Percentiles rank a stretch among this genome's conserved stretches.
These are phyloP conservation scores for Paramyrothecium sp. DNA, from an alignment of 2,329 filamentous ascomycete species.

Conservation along the genomic window DNA sequence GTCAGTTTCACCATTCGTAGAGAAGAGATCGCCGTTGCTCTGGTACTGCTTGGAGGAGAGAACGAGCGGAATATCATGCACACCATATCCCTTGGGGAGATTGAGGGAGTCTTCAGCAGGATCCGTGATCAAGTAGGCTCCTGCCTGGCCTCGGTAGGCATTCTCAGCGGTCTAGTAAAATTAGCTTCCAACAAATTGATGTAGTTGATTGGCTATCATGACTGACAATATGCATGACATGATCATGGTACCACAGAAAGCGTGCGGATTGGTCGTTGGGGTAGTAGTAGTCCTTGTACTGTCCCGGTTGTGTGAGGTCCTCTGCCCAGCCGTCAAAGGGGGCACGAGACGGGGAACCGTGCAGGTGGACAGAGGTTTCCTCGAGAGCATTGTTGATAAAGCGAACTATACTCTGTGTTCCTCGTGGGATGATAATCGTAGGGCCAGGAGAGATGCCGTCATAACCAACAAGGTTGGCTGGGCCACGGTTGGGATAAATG, in stretches of 20 bases:
- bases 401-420: slow-evolving; percentile 51
- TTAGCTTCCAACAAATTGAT: background rate
- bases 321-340: slow-evolving; percentile 42
- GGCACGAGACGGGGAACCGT: slow-evolving; percentile 45
- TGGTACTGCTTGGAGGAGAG: slow-evolving; percentile 52
- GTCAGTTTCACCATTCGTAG: slow-evolving; percentile 39
- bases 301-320: slow-evolving; percentile 46
- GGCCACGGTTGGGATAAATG: slow-evolving; percentile 32
- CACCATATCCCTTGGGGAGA: slow-evolving; percentile 46
- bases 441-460: slow-evolving; percentile 55
- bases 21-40: slow-evolving; percentile 45
- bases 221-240: slow-evolving; percentile 32
- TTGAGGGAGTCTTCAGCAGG: slow-evolving; percentile 44
- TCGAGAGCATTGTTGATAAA: slow-evolving; percentile 47
- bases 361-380: slow-evolving; percentile 50
- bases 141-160: slow-evolving; percentile 55
- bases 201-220: too few species aligned
- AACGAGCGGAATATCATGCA: slow-evolving; percentile 52
- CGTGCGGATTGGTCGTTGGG: slow-evolving; percentile 52
- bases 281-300: slow-evolving; percentile 64
- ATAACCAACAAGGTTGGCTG: slow-evolving; percentile 41
- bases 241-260: slow-evolving; percentile 58
- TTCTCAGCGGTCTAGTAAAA: slow-evolving; percentile 46
- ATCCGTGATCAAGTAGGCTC: slow-evolving; percentile 54
- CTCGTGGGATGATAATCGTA: slow-evolving; percentile 46